Percentiles rank a stretch among this genome's conserved stretches.
These are phyloP conservation scores for Tolypocladium cylindrosporum DNA, from an alignment of 2,329 filamentous ascomycete genomes.

Conservation along the genomic window DNA sequence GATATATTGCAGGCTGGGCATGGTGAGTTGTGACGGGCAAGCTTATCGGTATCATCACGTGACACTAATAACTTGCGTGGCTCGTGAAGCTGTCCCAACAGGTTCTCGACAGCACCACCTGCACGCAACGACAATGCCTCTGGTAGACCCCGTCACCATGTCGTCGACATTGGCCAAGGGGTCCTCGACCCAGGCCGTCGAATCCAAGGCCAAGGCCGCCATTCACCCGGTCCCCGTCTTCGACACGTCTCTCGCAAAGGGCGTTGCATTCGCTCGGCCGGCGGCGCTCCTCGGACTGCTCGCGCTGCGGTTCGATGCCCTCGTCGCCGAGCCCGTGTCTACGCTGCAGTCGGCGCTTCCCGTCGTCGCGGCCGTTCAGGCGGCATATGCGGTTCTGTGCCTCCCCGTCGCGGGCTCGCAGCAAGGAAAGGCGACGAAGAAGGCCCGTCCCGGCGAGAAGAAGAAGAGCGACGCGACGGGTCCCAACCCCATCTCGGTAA, in stretches of 20 bases:
- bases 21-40: not conserved
- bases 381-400: conserved; percentile 50
- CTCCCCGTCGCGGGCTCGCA: conserved; percentile 49
- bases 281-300: conserved; percentile 55
- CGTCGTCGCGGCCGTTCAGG: conserved; percentile 54
- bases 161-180: conserved; percentile 22
- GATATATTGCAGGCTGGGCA: not conserved
- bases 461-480: conserved; percentile 39
- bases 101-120: not conserved
- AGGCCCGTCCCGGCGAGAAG: conserved; percentile 41
- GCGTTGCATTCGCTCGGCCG: conserved; percentile 59
- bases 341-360: conserved; percentile 53
- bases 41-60: not conserved
- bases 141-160: conserved; percentile 28
- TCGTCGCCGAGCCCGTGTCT: conserved; percentile 61
- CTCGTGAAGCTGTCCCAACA: not conserved
- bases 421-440: conserved; percentile 30
- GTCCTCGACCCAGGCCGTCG: conserved; percentile 16
- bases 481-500: conserved; percentile 36
- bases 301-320: conserved; percentile 49
- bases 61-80: not conserved
- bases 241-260: conserved; percentile 26
- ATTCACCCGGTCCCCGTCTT: conserved; percentile 28
- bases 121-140: conserved; percentile 10
- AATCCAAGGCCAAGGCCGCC: conserved; percentile 15